Base-by-base conservation (phyloP, 495 filamentous ascomycete species). In the Xylaria grammica region DNA sequence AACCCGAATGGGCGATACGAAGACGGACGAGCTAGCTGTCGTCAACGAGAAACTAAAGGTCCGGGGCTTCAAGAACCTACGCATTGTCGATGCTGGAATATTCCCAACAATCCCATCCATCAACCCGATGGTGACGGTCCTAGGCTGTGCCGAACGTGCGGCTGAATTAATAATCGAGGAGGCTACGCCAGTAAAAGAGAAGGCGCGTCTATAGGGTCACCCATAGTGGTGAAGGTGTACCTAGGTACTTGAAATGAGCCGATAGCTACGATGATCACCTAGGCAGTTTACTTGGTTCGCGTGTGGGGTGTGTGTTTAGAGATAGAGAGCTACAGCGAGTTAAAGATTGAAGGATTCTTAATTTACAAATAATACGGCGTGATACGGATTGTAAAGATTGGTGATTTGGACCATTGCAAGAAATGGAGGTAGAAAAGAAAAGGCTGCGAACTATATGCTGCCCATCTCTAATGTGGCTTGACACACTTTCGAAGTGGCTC, bases 1-100 rank as follows among this genome's bases (percentile, higher is more conserved):
- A 27, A 93, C 91, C 53, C 93, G 91, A 81, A 95, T 95, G 91
- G 91, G 91, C 20, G 84, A 91, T 72, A 74, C 86, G 10, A 70
- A 71, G 15, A 80, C 78, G 36, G 89, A 94, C 67, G 78, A 80
- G 38, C 72, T 89, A 75, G 91, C 85, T 7, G 86, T 90, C 0
- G 77, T 90, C 24, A 81, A 87, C 68, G 78, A 80, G 62, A 79
- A 82, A 52, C 72, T 88, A 42, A 80, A 77, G 46, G 82, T 89
- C 8, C 75, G 77, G 20, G 86, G 86, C 3, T 72, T 89, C 29
- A 72, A 75, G 27, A 81, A 82, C 0, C 66, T 89, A 64, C 78
- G 86, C 1, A 85, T 89, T 63, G 85, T 83, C 0, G 86, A 89
- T 73, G 84, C 83, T 17, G 85, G 84, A 63, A 77, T 86, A 42